Conservation (phyloP, 345 rosid genomes). For the Euphorbia lathyris region DNA sequence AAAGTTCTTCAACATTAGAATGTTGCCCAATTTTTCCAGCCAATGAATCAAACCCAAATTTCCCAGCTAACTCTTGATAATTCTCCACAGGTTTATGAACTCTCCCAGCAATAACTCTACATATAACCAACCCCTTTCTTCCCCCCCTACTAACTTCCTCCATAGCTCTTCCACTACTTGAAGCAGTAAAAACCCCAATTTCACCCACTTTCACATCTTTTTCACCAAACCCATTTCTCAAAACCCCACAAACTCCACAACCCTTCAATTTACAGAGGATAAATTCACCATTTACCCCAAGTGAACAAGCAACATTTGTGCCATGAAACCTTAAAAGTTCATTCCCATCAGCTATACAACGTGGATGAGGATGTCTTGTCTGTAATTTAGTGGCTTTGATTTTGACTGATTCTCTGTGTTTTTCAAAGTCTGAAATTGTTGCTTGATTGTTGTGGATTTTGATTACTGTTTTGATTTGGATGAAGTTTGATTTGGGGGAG, state of each 20-base stretch:
- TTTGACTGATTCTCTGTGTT: slow-evolving; percentile 57
- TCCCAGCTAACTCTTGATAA: slow-evolving; percentile 32
- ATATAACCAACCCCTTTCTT: slow-evolving; percentile 47
- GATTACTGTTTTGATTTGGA: slow-evolving; percentile 34
- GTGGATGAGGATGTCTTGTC: slow-evolving; percentile 59
- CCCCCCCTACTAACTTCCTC: slow-evolving; percentile 27
- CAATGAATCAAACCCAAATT: slow-evolving; percentile 59
- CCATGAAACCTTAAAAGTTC: slow-evolving; percentile 66
- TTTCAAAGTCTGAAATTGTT: slow-evolving; percentile 53
- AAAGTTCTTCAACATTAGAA: slow-evolving; percentile 50
- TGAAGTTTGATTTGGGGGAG: slow-evolving; percentile 21
- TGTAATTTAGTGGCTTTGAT: slow-evolving; percentile 46
- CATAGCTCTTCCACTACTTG: slow-evolving; percentile 47
- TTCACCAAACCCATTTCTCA: slow-evolving; percentile 48
- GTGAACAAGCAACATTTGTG: slow-evolving; percentile 45
- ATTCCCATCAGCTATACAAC: slow-evolving; percentile 76
- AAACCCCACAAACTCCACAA: slow-evolving; percentile 55
- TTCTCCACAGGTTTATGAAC: slow-evolving; percentile 47
- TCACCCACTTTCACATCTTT: slow-evolving; percentile 22
- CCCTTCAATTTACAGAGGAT: slow-evolving; percentile 39
- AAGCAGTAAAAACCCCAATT: slow-evolving; percentile 48
- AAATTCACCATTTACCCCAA: slow-evolving; percentile 38
- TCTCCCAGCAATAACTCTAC: slow-evolving; percentile 76
- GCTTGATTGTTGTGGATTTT: slow-evolving; percentile 56
- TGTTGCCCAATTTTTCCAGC: slow-evolving; percentile 44